phyloP scores from a whole-genome alignment of 2,329 filamentous ascomycete genomes.

The Alternaria angustiovoidea region DNA sequence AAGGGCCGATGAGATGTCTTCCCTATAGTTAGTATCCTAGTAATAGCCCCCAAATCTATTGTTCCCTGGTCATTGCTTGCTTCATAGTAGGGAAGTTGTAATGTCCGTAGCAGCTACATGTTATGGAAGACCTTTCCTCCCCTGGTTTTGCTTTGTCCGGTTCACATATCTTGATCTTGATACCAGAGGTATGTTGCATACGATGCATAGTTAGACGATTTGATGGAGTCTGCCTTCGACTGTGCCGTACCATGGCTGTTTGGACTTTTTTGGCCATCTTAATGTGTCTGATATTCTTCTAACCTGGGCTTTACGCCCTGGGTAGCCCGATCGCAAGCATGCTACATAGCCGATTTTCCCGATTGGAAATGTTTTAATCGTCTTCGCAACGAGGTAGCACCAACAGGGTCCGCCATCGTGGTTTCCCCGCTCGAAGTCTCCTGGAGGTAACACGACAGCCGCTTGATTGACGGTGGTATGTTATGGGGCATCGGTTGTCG shows the following conservation, averaged over 20 bases:
- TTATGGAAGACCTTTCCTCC: not conserved
- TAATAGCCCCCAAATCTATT: not conserved
- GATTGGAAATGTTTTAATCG: not conserved
- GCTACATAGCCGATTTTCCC: not conserved
- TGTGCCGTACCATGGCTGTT: not conserved
- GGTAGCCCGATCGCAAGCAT: not conserved
- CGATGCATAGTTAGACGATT: rapidly evolving
- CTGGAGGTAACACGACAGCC: not conserved
- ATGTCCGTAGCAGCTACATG: not conserved
- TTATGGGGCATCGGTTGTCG: not conserved
- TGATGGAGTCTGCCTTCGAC: too few species aligned
- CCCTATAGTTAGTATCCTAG: too few species aligned
- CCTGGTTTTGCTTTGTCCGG: not conserved
- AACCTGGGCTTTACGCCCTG: not conserved
- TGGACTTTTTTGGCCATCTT: not conserved
- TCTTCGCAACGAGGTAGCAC: not conserved
- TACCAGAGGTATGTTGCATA: not conserved
- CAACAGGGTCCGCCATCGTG: not conserved
- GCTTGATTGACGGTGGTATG: not conserved
- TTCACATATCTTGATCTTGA: not conserved
- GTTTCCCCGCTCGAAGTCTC: not conserved
- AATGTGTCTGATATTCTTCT: not conserved
- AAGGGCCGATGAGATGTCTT: not conserved
- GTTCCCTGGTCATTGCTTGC: not conserved
- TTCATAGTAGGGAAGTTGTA: not conserved